Evolutionary conservation across 73 alveolate genomes (phyloP), one percentile per base, ranked within the genome.

Genomic region (Breviolum minutum): DNA sequence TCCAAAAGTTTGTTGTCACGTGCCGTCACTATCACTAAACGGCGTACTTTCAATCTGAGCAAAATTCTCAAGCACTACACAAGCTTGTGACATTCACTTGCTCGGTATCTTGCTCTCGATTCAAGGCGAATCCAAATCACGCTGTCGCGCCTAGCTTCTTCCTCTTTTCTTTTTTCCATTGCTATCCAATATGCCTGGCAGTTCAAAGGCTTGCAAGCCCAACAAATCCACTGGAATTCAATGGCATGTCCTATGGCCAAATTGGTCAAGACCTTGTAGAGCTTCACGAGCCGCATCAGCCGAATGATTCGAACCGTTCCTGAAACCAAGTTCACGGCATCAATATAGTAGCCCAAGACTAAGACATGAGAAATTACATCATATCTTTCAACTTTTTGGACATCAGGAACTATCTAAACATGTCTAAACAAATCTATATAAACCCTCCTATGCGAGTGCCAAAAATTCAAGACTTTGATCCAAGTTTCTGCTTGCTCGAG

Each of bases 301-400:
- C 99, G 99, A 64, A 99, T 99, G 94, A 99, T 96, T 40, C 99
- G 99, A 48, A 99, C 99, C 54, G 99, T 99, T 63, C 99, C 96
- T 89, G 84, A n/a, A 64, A 22, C 48, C 63, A 48, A 13, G 29
- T 73, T 17, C 13, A 73, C 7, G 29, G 20, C 82, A 66, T 66
- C 22, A 20, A 66, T 66, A 66, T 7, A 66, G 85, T 27, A 69
- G 80, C 80, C 80, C 4, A 17, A 69, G 80, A 69, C 80, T 69
- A 40, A 40, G 54, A 40, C 54, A 40, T 40, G 54, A 40, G 54
- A 40, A 40, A 40, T 40, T 40, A 40, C 0, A 40, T 40, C 54
- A 40, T 40, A 40, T 40, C 0, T 40, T 40, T 40, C 54, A 40
- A 0, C 54, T 40, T 40, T 40, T 40, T 40, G 54, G 54, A 40